Evolutionary conservation across 441 rosid species (phyloP).

Genomic region (Adansonia madagascariensis): DNA sequence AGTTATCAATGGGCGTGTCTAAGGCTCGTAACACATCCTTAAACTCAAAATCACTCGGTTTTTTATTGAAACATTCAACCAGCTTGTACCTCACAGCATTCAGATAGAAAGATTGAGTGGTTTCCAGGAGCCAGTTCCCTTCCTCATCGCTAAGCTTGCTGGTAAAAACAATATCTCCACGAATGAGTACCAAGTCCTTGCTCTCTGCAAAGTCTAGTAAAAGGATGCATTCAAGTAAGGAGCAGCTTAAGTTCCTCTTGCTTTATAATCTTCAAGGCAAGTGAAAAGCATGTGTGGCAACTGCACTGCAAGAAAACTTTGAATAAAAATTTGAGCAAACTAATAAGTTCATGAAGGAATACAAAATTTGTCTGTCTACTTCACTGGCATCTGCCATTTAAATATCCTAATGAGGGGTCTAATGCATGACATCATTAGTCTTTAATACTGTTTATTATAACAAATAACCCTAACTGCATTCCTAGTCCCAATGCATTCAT

Average conservation of each 20-base stretch:
- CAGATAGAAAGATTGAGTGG: conserved; percentile 80
- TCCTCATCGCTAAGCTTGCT: conserved; percentile 84
- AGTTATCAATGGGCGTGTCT: conserved; percentile 69
- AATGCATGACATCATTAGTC: background rate
- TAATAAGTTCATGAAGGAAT: conserved; percentile 1
- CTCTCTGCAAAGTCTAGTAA: conserved; percentile 77
- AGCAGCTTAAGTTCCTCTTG: conserved; percentile 90
- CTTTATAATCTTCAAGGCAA: conserved; percentile 95
- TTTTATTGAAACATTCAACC: conserved; percentile 78
- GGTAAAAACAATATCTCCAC: conserved; percentile 83
- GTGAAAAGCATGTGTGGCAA: conserved; percentile 88
- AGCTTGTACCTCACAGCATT: conserved; percentile 74
- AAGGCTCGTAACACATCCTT: conserved; percentile 79
- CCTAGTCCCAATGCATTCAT: background rate
- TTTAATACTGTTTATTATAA: background rate
- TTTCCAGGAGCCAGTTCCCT: conserved; percentile 84
- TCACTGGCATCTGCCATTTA: background rate
- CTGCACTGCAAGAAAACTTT: conserved; percentile 59
- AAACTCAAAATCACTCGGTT: conserved; percentile 78
- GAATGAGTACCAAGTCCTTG: conserved; percentile 76
- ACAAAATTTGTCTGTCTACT: conserved; percentile 3
- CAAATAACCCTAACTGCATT: background rate
- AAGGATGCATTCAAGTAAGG: conserved; percentile 67
- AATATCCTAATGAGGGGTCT: background rate
- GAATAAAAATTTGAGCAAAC: conserved; percentile 17